Evolutionary conservation across 306 rosid genomes (phyloP), one percentile per base, ranked within the genome.

Genomic region (Acacia acuminata): DNA sequence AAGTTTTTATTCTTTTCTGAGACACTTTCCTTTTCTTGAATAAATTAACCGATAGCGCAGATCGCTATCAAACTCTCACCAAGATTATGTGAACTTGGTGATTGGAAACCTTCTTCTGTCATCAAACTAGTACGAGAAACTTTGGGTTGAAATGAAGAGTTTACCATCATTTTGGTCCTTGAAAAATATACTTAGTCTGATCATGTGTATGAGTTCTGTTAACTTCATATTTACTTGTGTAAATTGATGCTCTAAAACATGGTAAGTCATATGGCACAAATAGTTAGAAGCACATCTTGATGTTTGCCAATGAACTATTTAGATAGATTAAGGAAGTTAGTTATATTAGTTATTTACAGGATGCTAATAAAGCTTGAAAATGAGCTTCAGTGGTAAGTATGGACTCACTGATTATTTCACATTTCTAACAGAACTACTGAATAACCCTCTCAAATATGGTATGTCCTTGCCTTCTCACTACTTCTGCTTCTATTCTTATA

Each of bases 91-190:
- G 20, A 82, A 68, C 22, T 81, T 91, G 89, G 97, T 94, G 38
- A 89, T 89, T 56, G 94, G 91, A 4, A 92, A 92, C 85, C 67
- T 73, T 89, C 94, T 75, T 61, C 71, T 36, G 85, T 71, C 14
- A 79, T 94, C 88, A 81, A 88, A 84, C 96, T 91, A 67, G n/a
- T n/a, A n/a, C 15, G 17, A 24, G 67, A 25, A 64, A 27, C 15
- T 27, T 64, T 2, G n/a, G 11, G 15, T 64, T 64, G n/a, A 64
- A 5, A 64, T 12, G n/a, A 30, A 30, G 40, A 14, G 34, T 14
- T 43, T 19, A 13, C 68, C 27, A 13, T 27, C 38, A 25, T 63
- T 63, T 63, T 63, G 38, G 9, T 63, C 8, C 34, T 4, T 63
- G 20, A 25, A 63, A 63, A 63, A 27, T 25, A 63, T 24, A 48